These are phyloP conservation scores for Pelargonium nanum DNA, from an alignment of 345 rosid species.

Conservation along the genomic window DNA sequence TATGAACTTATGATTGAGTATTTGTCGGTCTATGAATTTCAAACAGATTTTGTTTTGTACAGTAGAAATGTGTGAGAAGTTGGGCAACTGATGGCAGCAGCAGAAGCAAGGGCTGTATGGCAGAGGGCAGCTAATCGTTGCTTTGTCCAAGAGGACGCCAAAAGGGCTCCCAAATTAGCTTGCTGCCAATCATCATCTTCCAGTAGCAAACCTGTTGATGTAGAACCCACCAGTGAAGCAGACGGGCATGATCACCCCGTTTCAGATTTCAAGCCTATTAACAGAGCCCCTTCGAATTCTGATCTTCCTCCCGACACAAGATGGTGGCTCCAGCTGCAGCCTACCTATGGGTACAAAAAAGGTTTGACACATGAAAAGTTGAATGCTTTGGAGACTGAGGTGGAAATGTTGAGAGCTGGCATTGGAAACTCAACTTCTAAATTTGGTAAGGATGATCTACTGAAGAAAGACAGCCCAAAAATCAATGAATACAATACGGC, in stretches of 20 bases:
- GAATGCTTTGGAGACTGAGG: constrained; percentile 38
- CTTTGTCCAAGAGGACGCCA: constrained; percentile 97
- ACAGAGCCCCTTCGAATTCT: constrained; percentile 34
- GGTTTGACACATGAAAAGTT: constrained; percentile 37
- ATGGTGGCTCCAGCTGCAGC: constrained; percentile 69
- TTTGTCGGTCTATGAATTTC: background rate
- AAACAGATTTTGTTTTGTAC: background rate
- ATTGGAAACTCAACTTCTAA: constrained; percentile 17
- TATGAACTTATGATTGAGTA: no score
- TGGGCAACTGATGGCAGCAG: constrained; percentile 60
- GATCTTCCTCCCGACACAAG: constrained; percentile 41
- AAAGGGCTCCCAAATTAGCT: constrained; percentile 90
- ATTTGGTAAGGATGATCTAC: constrained; percentile 4
- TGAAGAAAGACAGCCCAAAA: background rate
- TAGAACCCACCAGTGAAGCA: constrained; percentile 30
- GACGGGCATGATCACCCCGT: constrained; percentile 32
- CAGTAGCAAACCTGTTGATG: constrained; percentile 40
- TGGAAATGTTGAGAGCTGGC: constrained; percentile 26
- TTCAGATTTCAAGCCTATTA: constrained; percentile 47
- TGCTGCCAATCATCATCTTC: constrained; percentile 74
- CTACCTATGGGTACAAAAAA: constrained; percentile 47
- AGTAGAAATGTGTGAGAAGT: constrained; percentile 29
- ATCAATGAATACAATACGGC: constrained; percentile 1
- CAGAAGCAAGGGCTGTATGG: constrained; percentile 90
- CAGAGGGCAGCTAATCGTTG: constrained; percentile 85